phyloP scores from a whole-genome alignment of 805 yeast genomes.

The Metschnikowia matae region DNA sequence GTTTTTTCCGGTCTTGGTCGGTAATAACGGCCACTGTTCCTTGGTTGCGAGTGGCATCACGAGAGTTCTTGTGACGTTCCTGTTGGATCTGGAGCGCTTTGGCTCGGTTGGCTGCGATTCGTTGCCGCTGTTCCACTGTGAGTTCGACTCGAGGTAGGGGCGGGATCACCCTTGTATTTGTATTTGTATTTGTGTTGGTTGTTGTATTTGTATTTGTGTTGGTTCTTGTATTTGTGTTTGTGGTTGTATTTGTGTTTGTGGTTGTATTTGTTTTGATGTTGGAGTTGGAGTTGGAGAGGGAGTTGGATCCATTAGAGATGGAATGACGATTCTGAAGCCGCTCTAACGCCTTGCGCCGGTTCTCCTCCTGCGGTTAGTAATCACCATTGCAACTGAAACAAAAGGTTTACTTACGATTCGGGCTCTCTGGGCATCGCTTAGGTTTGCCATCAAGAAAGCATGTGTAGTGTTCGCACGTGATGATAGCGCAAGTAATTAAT shows the following conservation, averaged over 20 bases:
- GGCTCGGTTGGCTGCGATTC: slow-evolving; percentile 50
- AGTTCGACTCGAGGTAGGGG: slow-evolving; percentile 26
- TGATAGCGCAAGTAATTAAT: neutral
- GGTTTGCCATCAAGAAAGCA: slow-evolving; percentile 9
- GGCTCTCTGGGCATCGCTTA: slow-evolving; percentile 33
- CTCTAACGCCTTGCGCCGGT: slow-evolving; percentile 59
- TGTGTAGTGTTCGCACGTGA: neutral
- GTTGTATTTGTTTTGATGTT: neutral
- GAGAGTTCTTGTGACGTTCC: slow-evolving; percentile 21
- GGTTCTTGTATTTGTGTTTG: neutral
- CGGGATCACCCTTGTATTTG: slow-evolving; percentile 3
- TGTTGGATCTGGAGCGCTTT: slow-evolving; percentile 47
- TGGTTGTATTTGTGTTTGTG: neutral
- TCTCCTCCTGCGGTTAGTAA: slow-evolving; percentile 49
- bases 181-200: neutral
- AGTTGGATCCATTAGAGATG: neutral
- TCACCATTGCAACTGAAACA: too few relatives aligned
- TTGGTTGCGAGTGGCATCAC: slow-evolving; percentile 10
- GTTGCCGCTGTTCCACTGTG: slow-evolving; percentile 47
- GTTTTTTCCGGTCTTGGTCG: slow-evolving; percentile 13
- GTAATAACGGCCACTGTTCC: slow-evolving; percentile 13
- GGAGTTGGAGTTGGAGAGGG: slow-evolving; percentile 1
- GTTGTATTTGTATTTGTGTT: neutral
- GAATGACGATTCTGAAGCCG: slow-evolving; percentile 34
- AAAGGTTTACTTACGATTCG: slow-evolving; percentile 31